A percentile compares a stretch with the other conserved stretches of the same genome.
Evolutionary conservation across 106 monocot species (phyloP).

Genomic region (Posidonia australis): DNA sequence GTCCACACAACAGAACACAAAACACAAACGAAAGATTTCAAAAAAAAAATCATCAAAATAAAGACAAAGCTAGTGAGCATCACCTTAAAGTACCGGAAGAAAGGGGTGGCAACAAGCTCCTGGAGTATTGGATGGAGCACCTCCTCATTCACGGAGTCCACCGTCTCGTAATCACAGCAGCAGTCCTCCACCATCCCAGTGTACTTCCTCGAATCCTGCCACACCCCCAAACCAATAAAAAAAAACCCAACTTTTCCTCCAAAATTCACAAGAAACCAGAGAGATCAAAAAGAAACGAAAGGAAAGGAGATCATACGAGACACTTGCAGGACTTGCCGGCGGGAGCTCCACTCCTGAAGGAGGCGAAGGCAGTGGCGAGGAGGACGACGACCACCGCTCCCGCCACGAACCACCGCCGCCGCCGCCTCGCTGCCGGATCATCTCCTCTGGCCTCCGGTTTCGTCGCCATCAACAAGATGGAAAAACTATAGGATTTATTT

Average conservation of each 20-base stretch:
- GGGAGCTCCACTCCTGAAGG: constrained; percentile 7
- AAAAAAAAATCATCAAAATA: not conserved
- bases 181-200: constrained; percentile 90
- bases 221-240: constrained; percentile 1
- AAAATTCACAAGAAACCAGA: not conserved
- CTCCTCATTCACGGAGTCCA: constrained; percentile 69
- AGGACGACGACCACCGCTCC: constrained; percentile 19
- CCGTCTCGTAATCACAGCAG: constrained; percentile 89
- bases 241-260: not conserved
- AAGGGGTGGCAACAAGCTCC: constrained; percentile 67
- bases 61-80: not conserved
- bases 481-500: not conserved
- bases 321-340: constrained; percentile 29
- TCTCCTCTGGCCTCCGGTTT: constrained; percentile 2
- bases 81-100: constrained; percentile 91
- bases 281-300: not conserved
- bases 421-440: not conserved
- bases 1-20: not conserved
- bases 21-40: not conserved
- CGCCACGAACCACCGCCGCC: constrained; percentile 21
- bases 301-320: not conserved
- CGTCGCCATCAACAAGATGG: not conserved
- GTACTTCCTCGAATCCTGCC: constrained; percentile 48
- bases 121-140: constrained; percentile 75
- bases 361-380: constrained; percentile 31